Evolutionary conservation across 805 yeast species (phyloP), one percentile per base, ranked within the genome.

Genomic region (Saturnispora bothae): DNA sequence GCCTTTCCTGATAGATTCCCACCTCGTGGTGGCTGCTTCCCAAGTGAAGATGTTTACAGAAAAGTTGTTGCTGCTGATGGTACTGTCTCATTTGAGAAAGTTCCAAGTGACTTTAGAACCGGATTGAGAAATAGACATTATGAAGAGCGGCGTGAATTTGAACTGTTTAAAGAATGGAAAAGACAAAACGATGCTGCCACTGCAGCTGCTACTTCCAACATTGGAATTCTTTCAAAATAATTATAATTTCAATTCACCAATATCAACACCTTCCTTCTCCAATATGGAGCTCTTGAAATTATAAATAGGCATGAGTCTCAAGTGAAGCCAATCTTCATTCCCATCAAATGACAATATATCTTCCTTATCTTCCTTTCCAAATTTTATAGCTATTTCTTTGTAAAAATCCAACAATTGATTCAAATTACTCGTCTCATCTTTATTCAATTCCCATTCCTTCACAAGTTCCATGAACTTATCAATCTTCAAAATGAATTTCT

Each of bases 261-360:
- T 20, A 14, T 34, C 34, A 2, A 43, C 16, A 7, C 33, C 40
- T 14, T 30, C 46, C 20, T 36, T 31, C 9, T 34, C 33, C 5
- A 34, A n/a, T 7, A 33, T 17, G 2, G 41, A 36, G 17, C 32
- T 29, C 18, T 36, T 39, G 34, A 52, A 53, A 34, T 46, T 48
- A 35, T 49, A 50, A 18, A 52, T 43, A 2, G 60, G 57, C 12
- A 40, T 32, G 37, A 56, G 39, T 5, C 57, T 38, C 20, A 39
- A 42, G 5, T 40, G 41, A 9, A 45, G 26, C 53, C 53, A 52
- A 12, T 43, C 52, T 4, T 39, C 47, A 8, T 46, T 39, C 17
- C 43, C 34, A 5, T 37, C 36, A 28, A 27, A 28, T 19, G 21
- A 17, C 15, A 30, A 33, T 5, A 22, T 5, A 4, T 26, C 12